These are phyloP conservation scores for Sphagnum tenellum DNA, from an alignment of 225 moss, liverwort and hornwort species.

Conservation along the genomic window DNA sequence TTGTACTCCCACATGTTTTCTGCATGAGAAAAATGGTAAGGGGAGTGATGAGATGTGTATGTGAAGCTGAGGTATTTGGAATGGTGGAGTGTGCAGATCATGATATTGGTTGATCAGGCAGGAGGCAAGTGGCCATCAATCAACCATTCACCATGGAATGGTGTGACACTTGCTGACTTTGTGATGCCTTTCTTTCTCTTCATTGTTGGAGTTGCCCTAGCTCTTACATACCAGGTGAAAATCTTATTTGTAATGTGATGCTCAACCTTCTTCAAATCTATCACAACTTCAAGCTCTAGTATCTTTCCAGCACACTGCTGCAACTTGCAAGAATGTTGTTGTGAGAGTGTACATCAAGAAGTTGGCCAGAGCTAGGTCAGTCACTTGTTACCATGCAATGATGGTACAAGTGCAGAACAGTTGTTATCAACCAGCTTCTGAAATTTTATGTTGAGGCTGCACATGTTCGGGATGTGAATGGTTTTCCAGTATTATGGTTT, in stretches of 20 bases:
- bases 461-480: too few relatives aligned
- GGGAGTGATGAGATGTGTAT: neutral
- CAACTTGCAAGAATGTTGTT: neutral
- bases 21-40: neutral
- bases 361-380: too few relatives aligned
- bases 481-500: too few relatives aligned
- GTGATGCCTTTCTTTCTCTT: constrained; percentile 65
- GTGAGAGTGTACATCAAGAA: neutral
- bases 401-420: too few relatives aligned
- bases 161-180: constrained; percentile 49
- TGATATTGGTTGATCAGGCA: constrained; percentile 63
- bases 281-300: neutral
- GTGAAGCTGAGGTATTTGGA: neutral
- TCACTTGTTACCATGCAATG: too few relatives aligned
- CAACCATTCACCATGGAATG: constrained; percentile 63
- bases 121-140: constrained; percentile 49
- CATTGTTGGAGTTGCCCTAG: constrained; percentile 57
- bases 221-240: constrained; percentile 36
- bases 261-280: neutral
- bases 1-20: too few relatives aligned
- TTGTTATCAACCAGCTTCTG: too few relatives aligned
- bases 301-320: constrained; percentile 1
- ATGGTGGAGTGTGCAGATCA: constrained; percentile 25
- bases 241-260: neutral
- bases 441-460: too few relatives aligned